phyloP scores from a whole-genome alignment of 2,329 filamentous ascomycete species.

The Epichloe brachyelytri region DNA sequence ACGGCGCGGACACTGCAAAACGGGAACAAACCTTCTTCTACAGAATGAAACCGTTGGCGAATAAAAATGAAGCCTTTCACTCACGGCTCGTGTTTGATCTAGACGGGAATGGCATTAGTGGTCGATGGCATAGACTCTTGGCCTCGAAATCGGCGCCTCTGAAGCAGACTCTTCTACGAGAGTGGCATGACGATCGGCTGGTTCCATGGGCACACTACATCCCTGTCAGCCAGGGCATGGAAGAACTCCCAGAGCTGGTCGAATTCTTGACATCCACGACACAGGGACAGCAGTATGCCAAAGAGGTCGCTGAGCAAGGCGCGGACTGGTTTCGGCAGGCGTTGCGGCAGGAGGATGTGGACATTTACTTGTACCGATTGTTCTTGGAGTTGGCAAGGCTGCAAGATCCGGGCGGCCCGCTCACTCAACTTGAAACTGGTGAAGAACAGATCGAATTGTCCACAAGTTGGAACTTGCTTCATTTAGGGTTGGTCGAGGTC shows the following conservation, averaged over 20 bases:
- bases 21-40: constrained; percentile 22
- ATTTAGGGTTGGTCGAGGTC: no score
- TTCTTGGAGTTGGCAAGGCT: constrained; percentile 41
- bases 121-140: constrained; percentile 38
- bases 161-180: constrained; percentile 38
- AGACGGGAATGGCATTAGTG: constrained; percentile 44
- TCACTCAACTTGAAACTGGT: no score
- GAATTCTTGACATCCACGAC: constrained; percentile 29
- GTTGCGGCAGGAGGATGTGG: constrained; percentile 44
- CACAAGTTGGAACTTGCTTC: no score
- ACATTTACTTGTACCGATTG: constrained; percentile 47
- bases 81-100: constrained; percentile 36
- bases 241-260: constrained; percentile 39
- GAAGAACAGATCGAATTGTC: no score
- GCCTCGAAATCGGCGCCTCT: constrained; percentile 32
- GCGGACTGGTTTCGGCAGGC: constrained; percentile 39
- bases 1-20: constrained; percentile 26
- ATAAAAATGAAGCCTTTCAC: constrained; percentile 18
- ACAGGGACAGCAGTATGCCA: constrained; percentile 33
- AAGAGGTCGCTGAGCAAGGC: constrained; percentile 40
- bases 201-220: constrained; percentile 45
- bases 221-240: constrained; percentile 34
- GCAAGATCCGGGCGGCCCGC: constrained; percentile 15
- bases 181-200: constrained; percentile 46
- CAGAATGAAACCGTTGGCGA: constrained; percentile 16